Conservation (phyloP, 1,284 basidiomycete species). For the Moesziomyces sp. region DNA sequence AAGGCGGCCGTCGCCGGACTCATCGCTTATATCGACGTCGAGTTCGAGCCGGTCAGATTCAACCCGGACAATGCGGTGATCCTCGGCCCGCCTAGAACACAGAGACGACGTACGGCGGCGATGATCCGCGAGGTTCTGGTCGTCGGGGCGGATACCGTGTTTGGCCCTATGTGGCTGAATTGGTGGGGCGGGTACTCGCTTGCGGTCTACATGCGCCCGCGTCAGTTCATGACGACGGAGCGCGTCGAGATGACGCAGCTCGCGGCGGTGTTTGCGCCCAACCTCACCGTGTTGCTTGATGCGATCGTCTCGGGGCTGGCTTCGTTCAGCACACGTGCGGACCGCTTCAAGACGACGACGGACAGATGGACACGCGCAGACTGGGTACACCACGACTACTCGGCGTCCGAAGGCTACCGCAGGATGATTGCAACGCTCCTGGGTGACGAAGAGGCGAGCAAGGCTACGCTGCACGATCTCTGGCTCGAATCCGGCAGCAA, state of each 20-base stretch:
- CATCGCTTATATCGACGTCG: conserved; percentile 39
- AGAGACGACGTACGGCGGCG: conserved; percentile 5
- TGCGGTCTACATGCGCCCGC: conserved; percentile 27
- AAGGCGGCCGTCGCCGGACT: conserved; percentile 27
- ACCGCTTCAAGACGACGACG: conserved; percentile 20
- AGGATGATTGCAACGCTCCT: conserved; percentile 36
- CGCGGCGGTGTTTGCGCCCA: conserved; percentile 35
- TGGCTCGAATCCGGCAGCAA: conserved; percentile 19
- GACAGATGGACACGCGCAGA: conserved; percentile 35
- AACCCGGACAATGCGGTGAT: conserved; percentile 35
- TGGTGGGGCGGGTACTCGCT: conserved; percentile 50
- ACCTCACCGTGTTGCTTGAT: conserved; percentile 32
- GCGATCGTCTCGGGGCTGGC: conserved; percentile 13
- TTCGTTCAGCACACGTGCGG: conserved; percentile 24
- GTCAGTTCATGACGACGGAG: conserved; percentile 37
- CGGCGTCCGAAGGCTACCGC: conserved; percentile 43
- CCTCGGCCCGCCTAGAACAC: conserved; percentile 27
- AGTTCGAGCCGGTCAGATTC: conserved; percentile 27
- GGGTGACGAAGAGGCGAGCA: conserved; percentile 18
- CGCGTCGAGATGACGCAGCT: conserved; percentile 43
- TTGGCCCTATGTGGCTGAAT: conserved; percentile 40
- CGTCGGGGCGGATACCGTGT: conserved; percentile 20
- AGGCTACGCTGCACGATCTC: conserved; percentile 31
- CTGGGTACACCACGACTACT: conserved; percentile 42
- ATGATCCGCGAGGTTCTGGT: conserved; percentile 25